Percentiles rank a stretch among this genome's conserved stretches.
Conservation (phyloP, 1,284 basidiomycete genomes). For the Marasmius fiardii region DNA sequence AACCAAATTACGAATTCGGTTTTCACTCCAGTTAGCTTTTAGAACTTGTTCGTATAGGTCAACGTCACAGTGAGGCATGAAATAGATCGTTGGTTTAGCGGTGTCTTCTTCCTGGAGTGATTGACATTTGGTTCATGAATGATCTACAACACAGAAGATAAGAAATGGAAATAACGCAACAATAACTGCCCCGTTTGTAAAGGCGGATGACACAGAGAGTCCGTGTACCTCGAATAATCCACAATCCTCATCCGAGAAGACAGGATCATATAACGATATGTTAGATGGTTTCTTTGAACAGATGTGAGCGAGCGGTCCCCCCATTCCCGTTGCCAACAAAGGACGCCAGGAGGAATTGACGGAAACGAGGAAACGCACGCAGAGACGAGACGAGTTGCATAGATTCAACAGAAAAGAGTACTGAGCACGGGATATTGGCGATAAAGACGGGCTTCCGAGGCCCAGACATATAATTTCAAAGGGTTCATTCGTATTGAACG, state of each 20-base stretch:
- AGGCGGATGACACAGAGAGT: constrained; percentile 45
- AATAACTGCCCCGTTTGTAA: constrained; percentile 21
- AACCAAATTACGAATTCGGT: constrained; percentile 31
- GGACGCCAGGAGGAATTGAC: no score
- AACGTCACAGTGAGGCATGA: constrained; percentile 77
- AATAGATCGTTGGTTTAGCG: constrained; percentile 53
- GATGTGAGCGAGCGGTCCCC: no score
- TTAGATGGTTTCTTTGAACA: neutral
- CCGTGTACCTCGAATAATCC: constrained; percentile 46
- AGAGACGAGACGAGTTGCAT: constrained; percentile 45
- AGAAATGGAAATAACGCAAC: constrained; percentile 38
- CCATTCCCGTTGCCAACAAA: no score
- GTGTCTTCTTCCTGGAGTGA: constrained; percentile 30
- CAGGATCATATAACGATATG: constrained; percentile 60
- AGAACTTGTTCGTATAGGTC: constrained; percentile 64
- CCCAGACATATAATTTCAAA: constrained; percentile 54
- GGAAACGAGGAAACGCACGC: constrained; percentile 40
- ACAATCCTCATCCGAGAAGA: constrained; percentile 59
- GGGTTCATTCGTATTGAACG: neutral
- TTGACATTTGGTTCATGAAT: constrained; percentile 16
- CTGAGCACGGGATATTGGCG: constrained; percentile 60
- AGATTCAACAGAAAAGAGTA: constrained; percentile 59
- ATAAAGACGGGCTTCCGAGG: constrained; percentile 62
- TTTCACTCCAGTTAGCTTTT: constrained; percentile 53
- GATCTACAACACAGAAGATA: constrained; percentile 12